phyloP scores from a whole-genome alignment of 139 green algal species.

The Micromonas commoda region DNA sequence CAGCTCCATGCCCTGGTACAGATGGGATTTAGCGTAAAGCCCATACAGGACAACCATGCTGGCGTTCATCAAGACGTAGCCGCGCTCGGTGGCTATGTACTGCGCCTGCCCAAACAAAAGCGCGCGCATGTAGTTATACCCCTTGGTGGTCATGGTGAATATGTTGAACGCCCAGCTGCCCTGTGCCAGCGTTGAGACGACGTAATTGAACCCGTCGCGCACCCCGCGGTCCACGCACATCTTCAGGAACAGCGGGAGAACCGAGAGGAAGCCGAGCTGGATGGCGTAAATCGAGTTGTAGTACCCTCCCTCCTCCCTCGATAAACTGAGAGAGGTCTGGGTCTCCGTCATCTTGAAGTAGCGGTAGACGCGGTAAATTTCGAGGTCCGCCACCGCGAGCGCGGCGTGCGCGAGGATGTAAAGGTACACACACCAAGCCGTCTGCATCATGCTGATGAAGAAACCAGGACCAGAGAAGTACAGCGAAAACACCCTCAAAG shows the following conservation, averaged over 20 bases:
- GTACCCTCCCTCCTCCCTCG: slow-evolving; percentile 32
- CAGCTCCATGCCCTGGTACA: slow-evolving; percentile 63
- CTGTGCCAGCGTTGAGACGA: slow-evolving; percentile 11
- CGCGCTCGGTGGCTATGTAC: slow-evolving; percentile 76
- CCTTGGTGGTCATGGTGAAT: slow-evolving; percentile 51
- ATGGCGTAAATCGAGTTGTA: slow-evolving; percentile 44
- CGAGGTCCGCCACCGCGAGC: not conserved
- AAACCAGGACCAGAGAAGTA: slow-evolving; percentile 43
- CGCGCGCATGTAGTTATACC: slow-evolving; percentile 60
- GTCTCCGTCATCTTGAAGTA: slow-evolving; percentile 29
- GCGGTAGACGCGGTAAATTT: slow-evolving; percentile 6
- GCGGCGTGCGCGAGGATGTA: slow-evolving; percentile 6
- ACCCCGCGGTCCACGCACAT: slow-evolving; percentile 39
- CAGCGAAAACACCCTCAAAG: slow-evolving; percentile 68
- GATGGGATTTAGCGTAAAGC: slow-evolving; percentile 57
- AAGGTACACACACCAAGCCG: slow-evolving; percentile 16
- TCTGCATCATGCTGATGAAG: slow-evolving; percentile 38
- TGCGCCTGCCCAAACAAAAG: slow-evolving; percentile 42
- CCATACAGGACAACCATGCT: slow-evolving; percentile 33
- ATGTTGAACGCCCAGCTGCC: slow-evolving; percentile 41
- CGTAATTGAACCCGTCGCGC: slow-evolving; percentile 17
- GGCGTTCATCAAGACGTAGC: slow-evolving; percentile 65
- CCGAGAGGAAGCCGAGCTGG: slow-evolving; percentile 40
- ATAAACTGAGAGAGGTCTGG: slow-evolving; percentile 11
- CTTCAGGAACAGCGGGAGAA: slow-evolving; percentile 39